Conservation (phyloP, 2,329 filamentous ascomycete genomes). For the Neopestalotiopsis sp. region DNA sequence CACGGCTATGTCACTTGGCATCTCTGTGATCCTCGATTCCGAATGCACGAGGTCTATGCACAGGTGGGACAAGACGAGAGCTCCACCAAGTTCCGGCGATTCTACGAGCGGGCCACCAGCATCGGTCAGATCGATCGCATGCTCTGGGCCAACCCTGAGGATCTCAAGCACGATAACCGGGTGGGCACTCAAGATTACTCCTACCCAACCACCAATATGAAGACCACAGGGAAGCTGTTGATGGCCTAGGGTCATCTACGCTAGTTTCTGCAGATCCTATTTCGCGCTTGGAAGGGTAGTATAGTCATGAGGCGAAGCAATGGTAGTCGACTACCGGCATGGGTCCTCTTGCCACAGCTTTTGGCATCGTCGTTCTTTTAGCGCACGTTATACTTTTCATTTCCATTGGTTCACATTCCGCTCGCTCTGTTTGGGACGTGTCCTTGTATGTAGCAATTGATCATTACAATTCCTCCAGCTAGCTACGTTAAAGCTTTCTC, state of each 20-base stretch:
- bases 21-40: constrained; percentile 26
- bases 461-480: not conserved
- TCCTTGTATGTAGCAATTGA: not conserved
- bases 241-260: not conserved
- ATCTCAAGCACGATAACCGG: not conserved
- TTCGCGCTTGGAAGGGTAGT: not conserved
- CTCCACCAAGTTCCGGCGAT: constrained; percentile 16
- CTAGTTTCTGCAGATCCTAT: not conserved
- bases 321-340: not conserved
- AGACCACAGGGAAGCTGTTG: not conserved
- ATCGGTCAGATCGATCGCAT: not conserved
- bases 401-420: not conserved
- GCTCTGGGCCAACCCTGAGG: not conserved
- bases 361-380: not conserved
- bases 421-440: not conserved
- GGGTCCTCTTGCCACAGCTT: not conserved
- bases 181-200: not conserved
- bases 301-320: not conserved
- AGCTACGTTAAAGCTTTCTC: not conserved
- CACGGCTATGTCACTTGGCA: constrained; percentile 31
- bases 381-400: constrained; percentile 1
- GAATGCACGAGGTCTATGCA: constrained; percentile 25
- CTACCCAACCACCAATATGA: not conserved
- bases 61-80: not conserved
- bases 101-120: constrained; percentile 11